phyloP scores from a whole-genome alignment of 2,329 filamentous ascomycete genomes.

The Aureobasidium zeae region DNA sequence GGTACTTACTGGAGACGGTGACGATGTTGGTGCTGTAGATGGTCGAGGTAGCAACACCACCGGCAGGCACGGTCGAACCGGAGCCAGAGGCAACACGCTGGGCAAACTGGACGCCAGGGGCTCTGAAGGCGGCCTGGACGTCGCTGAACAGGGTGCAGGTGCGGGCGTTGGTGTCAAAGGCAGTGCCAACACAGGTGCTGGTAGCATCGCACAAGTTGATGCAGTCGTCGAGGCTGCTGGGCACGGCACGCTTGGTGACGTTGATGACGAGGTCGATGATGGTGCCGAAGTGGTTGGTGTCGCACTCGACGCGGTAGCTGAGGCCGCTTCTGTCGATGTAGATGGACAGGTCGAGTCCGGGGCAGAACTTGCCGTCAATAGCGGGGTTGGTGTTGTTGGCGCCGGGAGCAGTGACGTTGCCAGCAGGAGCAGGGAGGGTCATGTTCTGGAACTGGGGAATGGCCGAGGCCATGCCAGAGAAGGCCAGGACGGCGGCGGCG shows the following conservation, averaged over 20 bases:
- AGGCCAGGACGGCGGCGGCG: slow-evolving; percentile 12
- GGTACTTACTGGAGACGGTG: slow-evolving; percentile 17
- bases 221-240: slow-evolving; percentile 14
- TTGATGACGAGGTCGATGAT: slow-evolving; percentile 8
- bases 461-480: slow-evolving; percentile 13
- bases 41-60: slow-evolving; percentile 14
- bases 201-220: slow-evolving; percentile 9
- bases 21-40: slow-evolving; percentile 17
- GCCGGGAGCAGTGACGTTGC: not conserved
- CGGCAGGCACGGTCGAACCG: slow-evolving; percentile 3
- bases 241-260: slow-evolving; percentile 8
- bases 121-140: slow-evolving; percentile 6
- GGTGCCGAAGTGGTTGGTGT: slow-evolving; percentile 14
- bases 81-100: slow-evolving; percentile 1
- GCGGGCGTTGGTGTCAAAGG: slow-evolving; percentile 34
- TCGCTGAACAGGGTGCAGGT: slow-evolving; percentile 19
- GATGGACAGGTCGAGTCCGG: slow-evolving; percentile 9
- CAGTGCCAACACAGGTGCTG: slow-evolving; percentile 36
- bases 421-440: not conserved
- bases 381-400: slow-evolving; percentile 2
- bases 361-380: slow-evolving; percentile 15
- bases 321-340: slow-evolving; percentile 3
- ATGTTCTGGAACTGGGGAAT: slow-evolving; percentile 6
- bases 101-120: slow-evolving; percentile 8
- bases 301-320: slow-evolving; percentile 12